A percentile compares a stretch with the other conserved stretches of the same genome.
phyloP scores from a whole-genome alignment of 345 rosid species.

The Gynandropsis gynandra region DNA sequence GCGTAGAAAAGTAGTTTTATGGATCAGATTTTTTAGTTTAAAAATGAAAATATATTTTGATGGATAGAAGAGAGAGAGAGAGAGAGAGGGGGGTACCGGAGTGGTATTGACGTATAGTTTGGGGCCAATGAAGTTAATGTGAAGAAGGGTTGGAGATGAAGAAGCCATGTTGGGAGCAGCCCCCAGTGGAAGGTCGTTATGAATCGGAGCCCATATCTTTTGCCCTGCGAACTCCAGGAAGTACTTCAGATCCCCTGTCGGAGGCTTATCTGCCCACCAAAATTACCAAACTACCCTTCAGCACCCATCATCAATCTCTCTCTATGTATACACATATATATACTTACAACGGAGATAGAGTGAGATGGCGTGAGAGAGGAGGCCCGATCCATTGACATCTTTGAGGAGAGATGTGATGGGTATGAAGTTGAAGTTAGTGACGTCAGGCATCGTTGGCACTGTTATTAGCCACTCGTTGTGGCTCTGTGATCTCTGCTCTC shows the following conservation, averaged over 20 bases:
- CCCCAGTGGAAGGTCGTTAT: constrained; percentile 79
- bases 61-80: too few relatives aligned
- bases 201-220: constrained; percentile 85
- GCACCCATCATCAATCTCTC: not conserved
- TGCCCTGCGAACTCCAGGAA: constrained; percentile 75
- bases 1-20: too few relatives aligned
- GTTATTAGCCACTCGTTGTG: constrained; percentile 92
- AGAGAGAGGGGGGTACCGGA: too few relatives aligned
- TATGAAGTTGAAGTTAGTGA: constrained; percentile 58
- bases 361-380: constrained; percentile 90
- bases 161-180: constrained; percentile 55
- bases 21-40: too few relatives aligned
- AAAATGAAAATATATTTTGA: too few relatives aligned
- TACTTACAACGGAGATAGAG: constrained; percentile 83
- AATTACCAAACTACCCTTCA: constrained; percentile 9
- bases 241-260: constrained; percentile 51
- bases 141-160: constrained; percentile 58
- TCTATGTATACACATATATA: not conserved
- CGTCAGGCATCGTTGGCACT: constrained; percentile 65
- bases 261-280: constrained; percentile 68
- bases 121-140: constrained; percentile 70
- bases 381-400: constrained; percentile 69
- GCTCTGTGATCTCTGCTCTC: constrained; percentile 40
- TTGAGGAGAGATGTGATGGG: constrained; percentile 89
- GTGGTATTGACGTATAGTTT: constrained; percentile 73